phyloP scores from a whole-genome alignment of 2,329 filamentous ascomycete genomes.

The Gliomastix tumulicola region DNA sequence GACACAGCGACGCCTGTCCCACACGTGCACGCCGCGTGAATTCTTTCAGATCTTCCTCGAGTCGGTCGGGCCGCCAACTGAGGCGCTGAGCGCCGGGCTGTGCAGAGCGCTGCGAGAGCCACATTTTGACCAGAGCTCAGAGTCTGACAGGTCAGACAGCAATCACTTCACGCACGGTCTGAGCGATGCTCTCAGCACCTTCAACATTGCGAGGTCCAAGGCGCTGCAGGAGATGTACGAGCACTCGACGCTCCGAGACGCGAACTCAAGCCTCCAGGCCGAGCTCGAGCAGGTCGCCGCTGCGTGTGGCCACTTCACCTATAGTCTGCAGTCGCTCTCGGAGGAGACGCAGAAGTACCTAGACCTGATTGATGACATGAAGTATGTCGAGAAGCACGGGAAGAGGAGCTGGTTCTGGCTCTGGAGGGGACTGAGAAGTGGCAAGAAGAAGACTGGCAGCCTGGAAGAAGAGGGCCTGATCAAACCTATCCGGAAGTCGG shows the following conservation, averaged over 20 bases:
- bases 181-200: conserved; percentile 71
- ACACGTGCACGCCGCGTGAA: conserved; percentile 64
- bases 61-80: conserved; percentile 87
- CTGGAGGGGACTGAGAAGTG: conserved; percentile 49
- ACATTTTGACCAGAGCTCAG: conserved; percentile 65
- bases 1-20: too few relatives aligned
- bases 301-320: conserved; percentile 96
- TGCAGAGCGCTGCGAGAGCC: conserved; percentile 83
- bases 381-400: conserved; percentile 58
- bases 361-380: conserved; percentile 78
- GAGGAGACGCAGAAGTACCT: conserved; percentile 82
- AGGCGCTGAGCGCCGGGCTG: conserved; percentile 86
- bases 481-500: conserved; percentile 35
- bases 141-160: conserved; percentile 66
- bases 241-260: conserved; percentile 64
- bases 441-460: conserved; percentile 26
- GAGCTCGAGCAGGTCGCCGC: conserved; percentile 96
- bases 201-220: conserved; percentile 65
- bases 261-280: conserved; percentile 69
- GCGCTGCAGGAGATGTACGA: conserved; percentile 77
- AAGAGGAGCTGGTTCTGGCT: conserved; percentile 77
- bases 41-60: conserved; percentile 90
- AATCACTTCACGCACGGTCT: conserved; percentile 76
- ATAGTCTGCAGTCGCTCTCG: conserved; percentile 82
- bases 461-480: conserved; percentile 44